These are phyloP conservation scores for Colletotrichum chrysophilum DNA, from an alignment of 2,329 filamentous ascomycete genomes.

Conservation along the genomic window DNA sequence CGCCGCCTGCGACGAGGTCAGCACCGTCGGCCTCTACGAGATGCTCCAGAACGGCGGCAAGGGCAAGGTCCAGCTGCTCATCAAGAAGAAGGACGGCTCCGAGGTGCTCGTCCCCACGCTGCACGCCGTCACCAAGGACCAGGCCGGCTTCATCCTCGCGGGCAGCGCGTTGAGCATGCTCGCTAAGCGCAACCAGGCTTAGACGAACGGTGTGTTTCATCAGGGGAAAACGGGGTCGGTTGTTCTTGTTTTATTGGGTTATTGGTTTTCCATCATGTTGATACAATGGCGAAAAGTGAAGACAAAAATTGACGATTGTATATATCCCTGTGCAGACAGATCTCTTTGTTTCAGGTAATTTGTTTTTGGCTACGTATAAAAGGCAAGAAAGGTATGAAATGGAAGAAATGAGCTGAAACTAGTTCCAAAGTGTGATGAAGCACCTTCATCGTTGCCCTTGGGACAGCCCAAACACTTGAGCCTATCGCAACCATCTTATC, in stretches of 20 bases:
- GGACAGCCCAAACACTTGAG: no score
- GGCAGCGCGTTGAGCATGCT: constrained; percentile 93
- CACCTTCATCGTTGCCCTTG: no score
- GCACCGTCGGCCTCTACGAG: constrained; percentile 82
- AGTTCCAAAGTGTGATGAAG: background rate
- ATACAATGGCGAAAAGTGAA: background rate
- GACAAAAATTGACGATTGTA: constrained; percentile 6
- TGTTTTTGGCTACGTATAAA: background rate
- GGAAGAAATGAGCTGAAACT: background rate
- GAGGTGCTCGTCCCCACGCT: constrained; percentile 76
- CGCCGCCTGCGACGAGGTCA: constrained; percentile 80
- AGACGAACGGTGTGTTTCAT: background rate
- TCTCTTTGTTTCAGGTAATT: background rate
- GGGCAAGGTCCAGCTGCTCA: constrained; percentile 74
- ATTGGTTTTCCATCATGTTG: background rate
- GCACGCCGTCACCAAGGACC: constrained; percentile 88
- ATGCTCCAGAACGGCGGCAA: constrained; percentile 80
- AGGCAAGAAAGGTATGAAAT: background rate
- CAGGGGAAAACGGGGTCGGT: background rate
- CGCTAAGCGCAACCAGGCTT: constrained; percentile 56
- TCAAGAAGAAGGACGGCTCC: constrained; percentile 68
- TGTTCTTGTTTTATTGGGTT: background rate
- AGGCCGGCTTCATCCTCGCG: constrained; percentile 90
- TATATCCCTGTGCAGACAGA: background rate
- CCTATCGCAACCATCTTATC: no score